Base-by-base conservation (phyloP, 768 basidiomycete species). In the Boletus bicolor region DNA sequence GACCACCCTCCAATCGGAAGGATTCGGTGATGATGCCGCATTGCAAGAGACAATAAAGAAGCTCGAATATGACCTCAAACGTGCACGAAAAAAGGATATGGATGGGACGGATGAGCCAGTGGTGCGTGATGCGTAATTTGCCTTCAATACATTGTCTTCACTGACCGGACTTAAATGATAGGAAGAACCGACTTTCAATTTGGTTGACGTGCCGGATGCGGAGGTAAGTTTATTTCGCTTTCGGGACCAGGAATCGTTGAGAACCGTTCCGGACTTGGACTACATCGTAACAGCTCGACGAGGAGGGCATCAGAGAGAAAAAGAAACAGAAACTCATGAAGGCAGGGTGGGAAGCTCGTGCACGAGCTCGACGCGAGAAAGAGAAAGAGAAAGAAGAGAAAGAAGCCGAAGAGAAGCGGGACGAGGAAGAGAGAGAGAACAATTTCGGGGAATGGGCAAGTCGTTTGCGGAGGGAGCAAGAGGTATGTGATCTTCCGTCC, bases 271-370 rank as follows among this genome's bases (percentile, higher is more conserved):
- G 39, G 36, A 28, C 17, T 26, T 24, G 30, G 24, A 17, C 30
- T 8, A 17, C 37, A 3, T 32, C n/a, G 12, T 24, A 24, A 17
- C 55, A 92, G 88, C 79, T 93, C 8, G 91, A 92, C 63, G 95
- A 98, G 66, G 94, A 96, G 39, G 81, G 85, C 26, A 68, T 98
- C 36, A 98, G 91, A 69, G 97, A 99, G 72, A 99, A 98, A 76
- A 86, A 86, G 65, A 91, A 88, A 65, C 97, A 99, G 69, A 89
- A 85, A 61, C 78, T 98, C 34, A 76, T 95, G 75, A 98, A 97
- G 70, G 93, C 94, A 0, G 92, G 91, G 1, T 94, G 87, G 69
- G 96, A 98, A 55, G 93, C 95, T 0, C 86, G 97, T 21, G 82
- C 85, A 35, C 85, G 92, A 1, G 83, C 84, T 0, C 82, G 89